Conservation (phyloP, 805 yeast genomes). For the Hemisphaericaspora nanyangensis region DNA sequence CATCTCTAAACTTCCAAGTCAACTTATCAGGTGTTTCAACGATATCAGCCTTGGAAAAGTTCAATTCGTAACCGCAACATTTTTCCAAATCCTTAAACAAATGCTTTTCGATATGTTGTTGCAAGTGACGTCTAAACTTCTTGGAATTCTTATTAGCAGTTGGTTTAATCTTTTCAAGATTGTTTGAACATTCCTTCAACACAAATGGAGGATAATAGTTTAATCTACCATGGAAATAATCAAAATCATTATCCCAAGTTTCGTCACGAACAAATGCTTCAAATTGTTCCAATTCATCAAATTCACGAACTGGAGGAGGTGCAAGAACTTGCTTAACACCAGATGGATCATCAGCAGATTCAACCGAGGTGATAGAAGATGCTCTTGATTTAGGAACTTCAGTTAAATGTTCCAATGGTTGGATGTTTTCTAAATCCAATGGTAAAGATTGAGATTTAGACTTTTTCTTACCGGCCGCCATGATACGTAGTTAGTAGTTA, state of each 20-base stretch:
- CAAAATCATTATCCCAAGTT: constrained; percentile 73
- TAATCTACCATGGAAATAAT: constrained; percentile 62
- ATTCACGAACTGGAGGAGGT: constrained; percentile 44
- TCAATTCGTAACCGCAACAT: constrained; percentile 55
- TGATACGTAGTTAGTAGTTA: constrained; percentile 1
- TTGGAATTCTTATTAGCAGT: constrained; percentile 68
- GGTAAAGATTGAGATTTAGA: constrained; percentile 22
- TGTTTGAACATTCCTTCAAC: constrained; percentile 59
- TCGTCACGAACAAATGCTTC: constrained; percentile 66
- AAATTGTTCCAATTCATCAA: constrained; percentile 61
- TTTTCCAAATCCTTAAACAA: constrained; percentile 61
- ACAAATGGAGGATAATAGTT: constrained; percentile 74
- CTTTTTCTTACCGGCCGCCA: constrained; percentile 19
- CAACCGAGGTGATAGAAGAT: constrained; percentile 37
- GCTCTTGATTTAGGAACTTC: constrained; percentile 38
- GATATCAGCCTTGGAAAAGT: constrained; percentile 45
- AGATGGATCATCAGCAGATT: constrained; percentile 28
- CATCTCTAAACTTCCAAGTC: constrained; percentile 63
- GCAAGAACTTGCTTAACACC: constrained; percentile 19
- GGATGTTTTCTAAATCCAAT: constrained; percentile 37
- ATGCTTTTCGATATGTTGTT: constrained; percentile 72
- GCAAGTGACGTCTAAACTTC: constrained; percentile 68
- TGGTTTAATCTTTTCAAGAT: constrained; percentile 68
- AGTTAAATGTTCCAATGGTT: constrained; percentile 33
- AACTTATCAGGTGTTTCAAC: constrained; percentile 49